Conservation (phyloP, 495 filamentous ascomycete genomes). For the Cercophora scortea region DNA sequence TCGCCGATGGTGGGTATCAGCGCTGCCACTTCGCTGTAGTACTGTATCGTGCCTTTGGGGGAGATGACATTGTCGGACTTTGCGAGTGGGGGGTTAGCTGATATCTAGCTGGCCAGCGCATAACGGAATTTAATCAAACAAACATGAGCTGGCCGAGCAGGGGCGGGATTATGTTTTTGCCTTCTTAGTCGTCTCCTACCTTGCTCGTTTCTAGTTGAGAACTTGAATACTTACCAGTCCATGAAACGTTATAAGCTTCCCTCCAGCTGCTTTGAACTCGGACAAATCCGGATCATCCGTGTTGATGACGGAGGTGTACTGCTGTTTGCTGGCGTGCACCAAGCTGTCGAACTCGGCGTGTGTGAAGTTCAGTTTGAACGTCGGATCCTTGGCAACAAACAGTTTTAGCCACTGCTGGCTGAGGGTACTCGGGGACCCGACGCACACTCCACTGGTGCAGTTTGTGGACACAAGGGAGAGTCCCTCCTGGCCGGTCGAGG, state of each 20-base stretch:
- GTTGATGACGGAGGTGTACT: constrained; percentile 26
- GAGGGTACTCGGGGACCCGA: no score
- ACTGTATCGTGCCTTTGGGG: constrained; percentile 13
- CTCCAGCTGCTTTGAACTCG: constrained; percentile 25
- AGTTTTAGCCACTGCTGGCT: no score
- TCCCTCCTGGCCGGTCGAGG: no score
- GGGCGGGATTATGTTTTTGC: no score
- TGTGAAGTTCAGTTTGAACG: constrained; percentile 1
- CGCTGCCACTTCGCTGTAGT: constrained; percentile 16
- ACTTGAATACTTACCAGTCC: constrained; percentile 25
- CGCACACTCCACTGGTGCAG: no score
- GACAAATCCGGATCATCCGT: constrained; percentile 34
- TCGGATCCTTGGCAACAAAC: constrained; percentile 8
- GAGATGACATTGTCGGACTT: constrained; percentile 22
- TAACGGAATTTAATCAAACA: no score
- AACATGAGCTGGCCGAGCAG: no score
- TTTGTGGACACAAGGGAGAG: no score
- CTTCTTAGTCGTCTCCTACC: no score
- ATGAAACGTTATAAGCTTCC: constrained; percentile 40
- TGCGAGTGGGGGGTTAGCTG: constrained; percentile 7
- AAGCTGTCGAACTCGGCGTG: constrained; percentile 16
- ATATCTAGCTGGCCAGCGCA: no score
- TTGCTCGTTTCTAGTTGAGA: not conserved
- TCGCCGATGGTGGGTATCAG: constrained; percentile 7
- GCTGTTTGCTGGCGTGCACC: constrained; percentile 14